Evolutionary conservation across 83 land plant species (phyloP).

Genomic region (Picea abies): DNA sequence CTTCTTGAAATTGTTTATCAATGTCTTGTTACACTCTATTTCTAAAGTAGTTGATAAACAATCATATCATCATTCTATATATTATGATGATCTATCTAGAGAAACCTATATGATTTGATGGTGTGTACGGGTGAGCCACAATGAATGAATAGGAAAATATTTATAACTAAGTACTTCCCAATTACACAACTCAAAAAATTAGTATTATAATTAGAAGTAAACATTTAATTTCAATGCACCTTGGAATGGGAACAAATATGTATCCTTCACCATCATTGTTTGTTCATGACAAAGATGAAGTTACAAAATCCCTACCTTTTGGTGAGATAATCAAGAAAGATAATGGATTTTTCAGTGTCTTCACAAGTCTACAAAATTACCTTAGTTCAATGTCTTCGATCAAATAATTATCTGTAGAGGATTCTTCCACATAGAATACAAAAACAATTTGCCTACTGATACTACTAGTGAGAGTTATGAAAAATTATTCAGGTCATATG

Average conservation of each 20-base stretch:
- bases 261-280: no score
- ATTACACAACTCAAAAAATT: background rate
- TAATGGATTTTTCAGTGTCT: no score
- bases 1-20: constrained; percentile 2
- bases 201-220: background rate
- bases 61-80: background rate
- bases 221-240: background rate
- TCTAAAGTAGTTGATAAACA: background rate
- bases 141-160: background rate
- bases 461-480: no score
- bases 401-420: background rate
- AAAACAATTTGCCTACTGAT: background rate
- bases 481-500: background rate
- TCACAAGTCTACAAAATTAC: no score
- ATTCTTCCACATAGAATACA: background rate
- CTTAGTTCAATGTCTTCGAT: background rate
- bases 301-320: no score
- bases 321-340: no score
- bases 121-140: background rate
- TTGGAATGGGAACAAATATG: no score
- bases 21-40: background rate
- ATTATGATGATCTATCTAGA: background rate
- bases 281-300: no score
- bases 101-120: background rate
- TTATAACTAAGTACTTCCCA: background rate